Evolutionary conservation across 164 flowering plant species (phyloP).

Genomic region (Annona cherimola): DNA sequence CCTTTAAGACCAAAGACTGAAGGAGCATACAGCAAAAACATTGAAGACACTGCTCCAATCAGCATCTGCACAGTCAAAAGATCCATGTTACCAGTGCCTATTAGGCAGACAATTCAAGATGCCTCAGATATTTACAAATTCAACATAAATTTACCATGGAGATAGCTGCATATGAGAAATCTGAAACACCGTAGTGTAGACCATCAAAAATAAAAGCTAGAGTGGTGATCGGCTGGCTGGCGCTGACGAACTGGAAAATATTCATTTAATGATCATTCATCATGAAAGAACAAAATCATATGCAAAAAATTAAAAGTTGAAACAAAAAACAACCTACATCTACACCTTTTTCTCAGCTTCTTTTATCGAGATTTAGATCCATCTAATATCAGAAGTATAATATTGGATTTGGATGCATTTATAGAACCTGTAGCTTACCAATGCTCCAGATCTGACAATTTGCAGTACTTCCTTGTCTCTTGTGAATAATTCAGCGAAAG

Average conservation of each 20-base stretch:
- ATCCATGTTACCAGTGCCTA: background rate
- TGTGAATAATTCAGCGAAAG: slow-evolving; percentile 65
- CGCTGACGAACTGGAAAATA: slow-evolving; percentile 71
- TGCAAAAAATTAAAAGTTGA: background rate
- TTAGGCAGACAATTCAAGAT: background rate
- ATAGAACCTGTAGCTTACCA: slow-evolving; percentile 35
- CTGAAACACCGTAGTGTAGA: slow-evolving; percentile 89
- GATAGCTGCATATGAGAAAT: slow-evolving; percentile 75
- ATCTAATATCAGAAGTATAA: background rate
- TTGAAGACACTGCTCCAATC: slow-evolving; percentile 69
- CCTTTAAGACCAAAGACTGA: slow-evolving; percentile 63
- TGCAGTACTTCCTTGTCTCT: slow-evolving; percentile 62
- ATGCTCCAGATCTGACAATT: slow-evolving; percentile 58
- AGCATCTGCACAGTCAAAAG: slow-evolving; percentile 41
- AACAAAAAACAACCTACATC: background rate
- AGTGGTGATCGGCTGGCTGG: slow-evolving; percentile 84
- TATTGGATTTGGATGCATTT: background rate
- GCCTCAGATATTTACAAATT: background rate
- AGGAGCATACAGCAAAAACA: slow-evolving; percentile 66
- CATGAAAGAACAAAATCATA: background rate
- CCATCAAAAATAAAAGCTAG: slow-evolving; percentile 90
- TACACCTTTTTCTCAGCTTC: background rate
- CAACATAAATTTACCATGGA: slow-evolving; percentile 54
- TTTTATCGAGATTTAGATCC: too few relatives aligned
- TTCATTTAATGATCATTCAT: background rate